Percentiles rank a stretch among this genome's conserved stretches.
Conservation (phyloP, 805 yeast genomes). For the Wickerhamiella nectarea region DNA sequence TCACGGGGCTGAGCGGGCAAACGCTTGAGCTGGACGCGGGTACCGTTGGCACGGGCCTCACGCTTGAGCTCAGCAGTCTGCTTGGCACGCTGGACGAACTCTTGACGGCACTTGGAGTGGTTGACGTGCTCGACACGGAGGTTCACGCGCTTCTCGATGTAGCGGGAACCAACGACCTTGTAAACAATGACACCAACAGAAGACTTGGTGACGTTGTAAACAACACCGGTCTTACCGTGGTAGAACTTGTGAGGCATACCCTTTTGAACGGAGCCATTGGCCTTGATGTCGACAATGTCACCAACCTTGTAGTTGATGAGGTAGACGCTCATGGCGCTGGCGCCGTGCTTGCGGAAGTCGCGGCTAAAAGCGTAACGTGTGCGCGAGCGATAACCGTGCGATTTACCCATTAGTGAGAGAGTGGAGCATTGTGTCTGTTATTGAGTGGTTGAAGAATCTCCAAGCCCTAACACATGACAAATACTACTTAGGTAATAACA, state of each 20-base stretch:
- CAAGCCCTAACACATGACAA: slow-evolving; percentile 1
- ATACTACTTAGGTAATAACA: too few species aligned
- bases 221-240: slow-evolving; percentile 99
- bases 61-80: slow-evolving; percentile 82
- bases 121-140: slow-evolving; percentile 97
- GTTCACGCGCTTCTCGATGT: slow-evolving; percentile 97
- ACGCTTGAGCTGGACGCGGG: slow-evolving; percentile 86
- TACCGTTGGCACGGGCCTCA: slow-evolving; percentile 93
- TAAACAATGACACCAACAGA: slow-evolving; percentile 96
- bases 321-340: slow-evolving; percentile 89
- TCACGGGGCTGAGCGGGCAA: slow-evolving; percentile 97
- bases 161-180: slow-evolving; percentile 98
- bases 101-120: slow-evolving; percentile 99
- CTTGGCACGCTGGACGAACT: slow-evolving; percentile 97
- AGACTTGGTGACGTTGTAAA: slow-evolving; percentile 97
- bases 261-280: slow-evolving; percentile 97
- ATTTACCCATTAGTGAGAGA: slow-evolving; percentile 20
- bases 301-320: slow-evolving; percentile 95
- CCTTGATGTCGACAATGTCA: slow-evolving; percentile 98
- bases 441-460: slow-evolving; percentile 4
- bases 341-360: slow-evolving; percentile 97
- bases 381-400: slow-evolving; percentile 99
- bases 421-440: slow-evolving; percentile 8
- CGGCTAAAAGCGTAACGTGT: slow-evolving; percentile 99
- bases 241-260: slow-evolving; percentile 99